Percentiles rank a stretch among this genome's conserved stretches.
These are phyloP conservation scores for Geum urbanum DNA, from an alignment of 306 rosid genomes.

Conservation along the genomic window DNA sequence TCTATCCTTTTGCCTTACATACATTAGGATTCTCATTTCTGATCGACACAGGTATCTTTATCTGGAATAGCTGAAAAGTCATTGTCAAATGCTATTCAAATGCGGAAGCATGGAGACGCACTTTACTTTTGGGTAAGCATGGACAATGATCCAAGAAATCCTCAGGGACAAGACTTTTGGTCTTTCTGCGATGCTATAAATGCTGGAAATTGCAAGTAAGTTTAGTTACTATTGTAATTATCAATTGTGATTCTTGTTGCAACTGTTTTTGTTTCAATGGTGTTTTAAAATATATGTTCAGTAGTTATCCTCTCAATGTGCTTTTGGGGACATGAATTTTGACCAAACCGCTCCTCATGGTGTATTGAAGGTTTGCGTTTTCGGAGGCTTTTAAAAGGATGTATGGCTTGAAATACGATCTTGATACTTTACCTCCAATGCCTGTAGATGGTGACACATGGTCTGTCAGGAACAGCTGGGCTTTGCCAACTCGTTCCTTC, in stretches of 20 bases:
- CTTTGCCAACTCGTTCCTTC: slow-evolving; percentile 83
- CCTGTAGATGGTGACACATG: slow-evolving; percentile 76
- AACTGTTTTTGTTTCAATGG: background rate
- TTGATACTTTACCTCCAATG: slow-evolving; percentile 72
- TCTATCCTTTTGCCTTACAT: background rate
- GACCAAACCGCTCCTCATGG: slow-evolving; percentile 16
- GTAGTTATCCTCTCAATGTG: background rate
- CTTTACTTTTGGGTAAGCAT: slow-evolving; percentile 91
- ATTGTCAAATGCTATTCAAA: slow-evolving; percentile 62
- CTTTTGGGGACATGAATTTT: background rate
- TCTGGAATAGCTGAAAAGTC: slow-evolving; percentile 71
- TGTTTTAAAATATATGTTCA: background rate
- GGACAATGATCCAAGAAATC: slow-evolving; percentile 71
- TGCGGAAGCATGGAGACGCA: slow-evolving; percentile 69
- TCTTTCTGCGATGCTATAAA: slow-evolving; percentile 83
- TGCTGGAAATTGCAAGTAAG: slow-evolving; percentile 98
- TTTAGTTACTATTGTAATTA: background rate
- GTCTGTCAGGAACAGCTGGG: slow-evolving; percentile 94
- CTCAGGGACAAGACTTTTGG: slow-evolving; percentile 77
- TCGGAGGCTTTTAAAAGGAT: slow-evolving; percentile 71
- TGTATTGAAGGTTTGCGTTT: slow-evolving; percentile 65
- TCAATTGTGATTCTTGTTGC: background rate
- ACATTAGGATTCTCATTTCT: background rate
- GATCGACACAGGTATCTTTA: slow-evolving; percentile 64
- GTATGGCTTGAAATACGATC: slow-evolving; percentile 59